Conservation (phyloP, 2,329 filamentous ascomycete species). For the Neofusicoccum umdonicola region DNA sequence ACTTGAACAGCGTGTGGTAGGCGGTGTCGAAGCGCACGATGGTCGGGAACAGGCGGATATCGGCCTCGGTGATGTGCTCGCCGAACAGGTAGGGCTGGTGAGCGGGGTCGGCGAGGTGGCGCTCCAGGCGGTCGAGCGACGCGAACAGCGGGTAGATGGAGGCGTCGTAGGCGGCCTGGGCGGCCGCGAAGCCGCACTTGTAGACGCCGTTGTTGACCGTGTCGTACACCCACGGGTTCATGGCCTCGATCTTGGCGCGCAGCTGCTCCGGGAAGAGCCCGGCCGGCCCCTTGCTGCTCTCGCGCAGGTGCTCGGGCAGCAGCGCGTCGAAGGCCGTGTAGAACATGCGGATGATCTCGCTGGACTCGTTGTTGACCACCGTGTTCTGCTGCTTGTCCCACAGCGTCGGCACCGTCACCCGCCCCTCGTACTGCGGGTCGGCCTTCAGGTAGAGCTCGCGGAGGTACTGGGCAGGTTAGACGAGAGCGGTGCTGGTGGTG, state of each 20-base stretch:
- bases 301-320: slow-evolving; percentile 49
- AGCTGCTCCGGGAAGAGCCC: slow-evolving; percentile 67
- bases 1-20: slow-evolving; percentile 76
- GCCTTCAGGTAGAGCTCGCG: slow-evolving; percentile 71
- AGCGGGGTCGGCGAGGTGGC: slow-evolving; percentile 56
- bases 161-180: slow-evolving; percentile 76
- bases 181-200: slow-evolving; percentile 75
- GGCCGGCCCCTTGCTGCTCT: slow-evolving; percentile 55
- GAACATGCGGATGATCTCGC: slow-evolving; percentile 36
- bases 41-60: slow-evolving; percentile 63
- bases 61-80: slow-evolving; percentile 72
- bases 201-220: slow-evolving; percentile 55
- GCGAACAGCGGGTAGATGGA: slow-evolving; percentile 70
- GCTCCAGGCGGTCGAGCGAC: slow-evolving; percentile 72
- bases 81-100: slow-evolving; percentile 70
- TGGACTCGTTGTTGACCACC: slow-evolving; percentile 34
- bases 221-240: slow-evolving; percentile 78
- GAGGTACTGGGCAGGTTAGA: slow-evolving; percentile 23
- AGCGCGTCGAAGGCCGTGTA: slow-evolving; percentile 30
- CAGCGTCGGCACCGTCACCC: slow-evolving; percentile 80
- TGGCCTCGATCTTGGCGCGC: slow-evolving; percentile 66
- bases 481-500: too few species aligned
- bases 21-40: slow-evolving; percentile 51
- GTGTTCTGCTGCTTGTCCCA: slow-evolving; percentile 61
- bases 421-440: slow-evolving; percentile 50